Conservation (phyloP, 495 filamentous ascomycete species). For the Hypoxylon lienhwacheense region DNA sequence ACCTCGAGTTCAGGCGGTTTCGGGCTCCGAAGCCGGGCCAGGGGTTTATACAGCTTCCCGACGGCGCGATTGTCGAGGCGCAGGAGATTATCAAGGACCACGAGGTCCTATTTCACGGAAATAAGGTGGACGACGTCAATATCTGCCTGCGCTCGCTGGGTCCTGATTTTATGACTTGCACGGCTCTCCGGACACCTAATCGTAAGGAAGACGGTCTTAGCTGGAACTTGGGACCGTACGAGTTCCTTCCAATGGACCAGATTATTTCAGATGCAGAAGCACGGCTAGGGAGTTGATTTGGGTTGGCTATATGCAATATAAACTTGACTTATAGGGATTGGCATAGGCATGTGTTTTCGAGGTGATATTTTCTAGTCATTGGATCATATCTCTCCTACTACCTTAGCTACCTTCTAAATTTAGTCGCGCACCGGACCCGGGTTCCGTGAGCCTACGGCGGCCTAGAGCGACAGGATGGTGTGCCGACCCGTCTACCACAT, state of each 20-base stretch:
- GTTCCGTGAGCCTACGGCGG: background rate
- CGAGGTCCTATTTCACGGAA: conserved; percentile 46
- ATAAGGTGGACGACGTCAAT: conserved; percentile 48
- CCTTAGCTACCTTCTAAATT: background rate
- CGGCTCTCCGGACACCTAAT: conserved; percentile 48
- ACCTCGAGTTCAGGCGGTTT: conserved; percentile 50
- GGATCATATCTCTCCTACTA: background rate
- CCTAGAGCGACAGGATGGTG: conserved; percentile 6
- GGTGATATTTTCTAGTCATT: conserved; percentile 9
- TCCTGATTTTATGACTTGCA: conserved; percentile 51
- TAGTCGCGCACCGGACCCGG: background rate
- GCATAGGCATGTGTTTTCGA: background rate
- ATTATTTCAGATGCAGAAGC: conserved; percentile 45
- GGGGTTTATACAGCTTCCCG: conserved; percentile 24
- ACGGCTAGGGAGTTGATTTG: conserved; percentile 12
- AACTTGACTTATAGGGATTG: background rate
- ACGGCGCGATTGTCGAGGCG: conserved; percentile 16
- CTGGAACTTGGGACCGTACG: conserved; percentile 45
- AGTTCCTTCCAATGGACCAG: conserved; percentile 43
- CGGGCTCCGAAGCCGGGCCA: conserved; percentile 36
- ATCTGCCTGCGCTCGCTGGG: conserved; percentile 47
- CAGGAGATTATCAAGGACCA: conserved; percentile 34
- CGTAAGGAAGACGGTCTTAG: conserved; percentile 40
- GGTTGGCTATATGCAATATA: background rate
- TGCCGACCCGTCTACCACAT: no score